Evolutionary conservation across 2,329 filamentous ascomycete genomes (phyloP), one percentile per base, ranked within the genome.

Genomic region (Fonsecaea monophora): DNA sequence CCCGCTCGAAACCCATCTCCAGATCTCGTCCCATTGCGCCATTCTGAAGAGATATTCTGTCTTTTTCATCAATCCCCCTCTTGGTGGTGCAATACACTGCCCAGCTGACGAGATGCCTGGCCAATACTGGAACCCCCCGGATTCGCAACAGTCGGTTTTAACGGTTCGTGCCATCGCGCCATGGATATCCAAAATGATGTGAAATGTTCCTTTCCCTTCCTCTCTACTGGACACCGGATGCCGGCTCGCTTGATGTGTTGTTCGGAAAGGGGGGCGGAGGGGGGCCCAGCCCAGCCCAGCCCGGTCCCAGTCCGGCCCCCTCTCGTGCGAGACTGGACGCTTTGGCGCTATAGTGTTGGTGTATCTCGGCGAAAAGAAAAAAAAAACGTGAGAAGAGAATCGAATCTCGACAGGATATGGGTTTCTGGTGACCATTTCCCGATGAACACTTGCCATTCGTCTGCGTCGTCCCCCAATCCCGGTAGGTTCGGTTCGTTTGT

Each of bases 141-240:
- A n/a, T 55, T 21, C 25, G 3, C 5, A 10, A 15, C 10, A 6
- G 38, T 18, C 15, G 4, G n/a, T 7, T 35, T 15, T 54, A 6
- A 6, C 21, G 10, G 2, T 3, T 34, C 25, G 25, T 25, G 25
- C 25, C 42, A 59, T 59, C 35, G 56, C 38, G 56, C 56, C 32
- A 59, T 37, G 37, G 10, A 25, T 30, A 21, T 21, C 37, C 15
- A n/a, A 59, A 42, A 59, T 59, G 53, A 55, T 34, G 53, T 55
- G 53, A 34, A 55, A 1, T 12, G 2, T 12, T 4, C 25, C 25
- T 25, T 55, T 34, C 53, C 30, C 53, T 30, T 15, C 53, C 3
- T n/a, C 2, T 21, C n/a, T n/a, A 21, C 45, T 7, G 10, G 45
- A 50, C 21, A 50, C 18, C 18, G 45, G 45, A 25, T 50, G 9